Conservation (phyloP, 192 early-diverging fungal genomes). For the Helicostylum pulchrum region DNA sequence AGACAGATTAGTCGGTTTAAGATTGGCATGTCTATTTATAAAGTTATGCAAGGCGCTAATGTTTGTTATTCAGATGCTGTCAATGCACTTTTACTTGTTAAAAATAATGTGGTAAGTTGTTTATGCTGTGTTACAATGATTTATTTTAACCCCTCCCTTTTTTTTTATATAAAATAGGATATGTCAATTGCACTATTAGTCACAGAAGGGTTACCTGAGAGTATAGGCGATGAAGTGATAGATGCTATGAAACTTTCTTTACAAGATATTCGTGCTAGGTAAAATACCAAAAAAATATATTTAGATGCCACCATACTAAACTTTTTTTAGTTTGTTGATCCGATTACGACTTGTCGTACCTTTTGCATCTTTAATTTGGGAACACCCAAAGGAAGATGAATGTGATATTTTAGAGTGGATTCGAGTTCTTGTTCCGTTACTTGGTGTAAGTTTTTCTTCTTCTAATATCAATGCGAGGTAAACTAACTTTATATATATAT, state of each 20-base stretch:
- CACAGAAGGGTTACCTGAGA: constrained; percentile 26
- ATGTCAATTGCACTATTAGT: constrained; percentile 28
- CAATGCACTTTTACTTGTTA: constrained; percentile 32
- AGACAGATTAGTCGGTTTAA: constrained; percentile 44
- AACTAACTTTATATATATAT: neutral
- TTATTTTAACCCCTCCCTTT: neutral
- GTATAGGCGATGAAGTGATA: neutral
- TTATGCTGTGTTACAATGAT: neutral
- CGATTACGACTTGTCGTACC: constrained; percentile 46
- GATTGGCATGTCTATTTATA: constrained; percentile 35
- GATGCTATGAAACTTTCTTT: constrained; percentile 12
- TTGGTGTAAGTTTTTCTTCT: constrained; percentile 32
- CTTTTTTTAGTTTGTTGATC: constrained; percentile 37
- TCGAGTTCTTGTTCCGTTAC: constrained; percentile 37
- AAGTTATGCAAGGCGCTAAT: constrained; percentile 48
- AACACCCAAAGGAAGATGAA: constrained; percentile 39
- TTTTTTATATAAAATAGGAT: constrained; percentile 17
- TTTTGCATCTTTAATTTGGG: constrained; percentile 46
- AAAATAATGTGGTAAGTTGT: constrained; percentile 30
- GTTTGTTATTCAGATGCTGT: constrained; percentile 42
- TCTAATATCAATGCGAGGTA: neutral
- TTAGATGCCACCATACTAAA: neutral
- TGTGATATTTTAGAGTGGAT: constrained; percentile 45
- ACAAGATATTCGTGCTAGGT: constrained; percentile 39
- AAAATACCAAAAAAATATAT: neutral